A percentile compares a stretch with the other conserved stretches of the same genome.
Conservation (phyloP, 805 yeast species). For the Suhomyces prunicola region DNA sequence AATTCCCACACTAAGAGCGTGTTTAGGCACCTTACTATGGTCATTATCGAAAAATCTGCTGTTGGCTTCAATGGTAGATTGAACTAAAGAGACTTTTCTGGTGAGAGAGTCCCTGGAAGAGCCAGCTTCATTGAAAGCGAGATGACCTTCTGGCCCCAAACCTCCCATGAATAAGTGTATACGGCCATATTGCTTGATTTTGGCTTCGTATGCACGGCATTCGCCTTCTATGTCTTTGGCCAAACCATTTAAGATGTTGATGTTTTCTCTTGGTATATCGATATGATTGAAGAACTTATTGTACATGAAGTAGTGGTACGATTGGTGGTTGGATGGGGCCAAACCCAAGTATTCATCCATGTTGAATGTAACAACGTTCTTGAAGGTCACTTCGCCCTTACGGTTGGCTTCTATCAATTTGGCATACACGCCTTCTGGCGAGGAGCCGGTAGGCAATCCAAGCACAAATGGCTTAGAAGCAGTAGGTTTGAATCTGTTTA, state of each 20-base stretch:
- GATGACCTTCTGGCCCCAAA: constrained; percentile 59
- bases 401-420: constrained; percentile 43
- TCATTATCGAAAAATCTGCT: constrained; percentile 50
- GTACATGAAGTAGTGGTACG: constrained; percentile 58
- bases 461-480: constrained; percentile 47
- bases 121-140: constrained; percentile 60
- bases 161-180: constrained; percentile 58
- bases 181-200: constrained; percentile 46
- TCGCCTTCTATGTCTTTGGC: constrained; percentile 44
- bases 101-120: constrained; percentile 45
- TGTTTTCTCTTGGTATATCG: constrained; percentile 50
- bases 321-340: constrained; percentile 45
- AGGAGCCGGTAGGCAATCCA: constrained; percentile 62
- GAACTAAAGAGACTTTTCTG: constrained; percentile 45
- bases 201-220: constrained; percentile 47
- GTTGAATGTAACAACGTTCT: constrained; percentile 55
- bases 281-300: constrained; percentile 54
- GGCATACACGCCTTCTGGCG: constrained; percentile 55
- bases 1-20: constrained; percentile 55
- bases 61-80: constrained; percentile 51
- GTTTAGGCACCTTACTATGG: constrained; percentile 45
- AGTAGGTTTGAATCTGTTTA: constrained; percentile 46
- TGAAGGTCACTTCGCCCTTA: constrained; percentile 42
- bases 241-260: constrained; percentile 54
- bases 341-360: constrained; percentile 61